Evolutionary conservation across 2,329 filamentous ascomycete species (phyloP).

Genomic region (Akanthomyces dipterigenus): DNA sequence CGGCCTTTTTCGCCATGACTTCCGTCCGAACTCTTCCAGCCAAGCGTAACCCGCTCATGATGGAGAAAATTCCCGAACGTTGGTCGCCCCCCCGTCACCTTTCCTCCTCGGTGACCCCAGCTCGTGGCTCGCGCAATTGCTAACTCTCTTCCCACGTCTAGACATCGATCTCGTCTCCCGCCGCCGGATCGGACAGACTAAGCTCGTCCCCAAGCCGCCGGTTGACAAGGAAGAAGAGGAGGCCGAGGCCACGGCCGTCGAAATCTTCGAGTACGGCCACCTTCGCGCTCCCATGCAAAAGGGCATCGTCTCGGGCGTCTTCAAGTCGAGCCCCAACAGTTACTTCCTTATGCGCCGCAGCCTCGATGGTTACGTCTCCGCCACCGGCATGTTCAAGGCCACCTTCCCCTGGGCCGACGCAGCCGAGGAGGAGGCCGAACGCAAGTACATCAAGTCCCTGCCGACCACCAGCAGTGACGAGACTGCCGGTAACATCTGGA

Average conservation of each 20-base stretch:
- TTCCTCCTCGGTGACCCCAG: constrained; percentile 15
- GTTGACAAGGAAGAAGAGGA: constrained; percentile 66
- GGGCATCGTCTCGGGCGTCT: constrained; percentile 87
- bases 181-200: constrained; percentile 86
- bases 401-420: constrained; percentile 73
- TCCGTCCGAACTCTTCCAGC: constrained; percentile 42
- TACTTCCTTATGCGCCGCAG: constrained; percentile 96
- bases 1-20: background rate
- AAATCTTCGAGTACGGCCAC: constrained; percentile 92
- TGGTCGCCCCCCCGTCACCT: constrained; percentile 13
- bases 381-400: constrained; percentile 89
- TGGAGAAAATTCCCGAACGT: constrained; percentile 47
- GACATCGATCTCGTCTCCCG: constrained; percentile 71
- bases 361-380: constrained; percentile 75
- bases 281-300: constrained; percentile 87
- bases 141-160: constrained; percentile 26
- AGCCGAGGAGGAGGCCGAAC: constrained; percentile 67
- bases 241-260: constrained; percentile 65
- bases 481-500: constrained; percentile 95
- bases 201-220: constrained; percentile 77
- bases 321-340: constrained; percentile 79
- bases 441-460: constrained; percentile 77
- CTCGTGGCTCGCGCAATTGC: constrained; percentile 8
- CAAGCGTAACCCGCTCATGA: constrained; percentile 55
- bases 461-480: constrained; percentile 79